phyloP scores from a whole-genome alignment of 78 protist species.

The Chrysochromulina parva region DNA sequence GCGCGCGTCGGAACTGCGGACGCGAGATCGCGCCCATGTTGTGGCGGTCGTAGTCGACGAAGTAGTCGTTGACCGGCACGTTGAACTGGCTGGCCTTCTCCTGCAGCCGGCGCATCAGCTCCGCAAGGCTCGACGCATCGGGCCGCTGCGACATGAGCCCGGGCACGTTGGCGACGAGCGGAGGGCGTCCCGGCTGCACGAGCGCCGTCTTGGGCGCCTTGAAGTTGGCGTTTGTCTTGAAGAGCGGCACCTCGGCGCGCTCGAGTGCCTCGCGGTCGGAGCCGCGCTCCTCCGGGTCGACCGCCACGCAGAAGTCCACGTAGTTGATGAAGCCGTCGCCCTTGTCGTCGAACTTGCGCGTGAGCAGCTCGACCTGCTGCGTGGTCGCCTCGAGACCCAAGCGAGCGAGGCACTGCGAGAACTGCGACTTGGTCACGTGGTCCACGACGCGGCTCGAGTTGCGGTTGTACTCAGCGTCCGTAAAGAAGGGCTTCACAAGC shows the following conservation, averaged over 20 bases:
- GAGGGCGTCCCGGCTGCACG: neutral
- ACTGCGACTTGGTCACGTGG: slow-evolving; percentile 11
- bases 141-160: neutral
- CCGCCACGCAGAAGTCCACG: neutral
- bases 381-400: neutral
- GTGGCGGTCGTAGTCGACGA: neutral
- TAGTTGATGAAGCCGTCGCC: neutral
- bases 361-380: neutral
- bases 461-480: neutral
- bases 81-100: neutral
- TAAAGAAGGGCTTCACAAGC: neutral
- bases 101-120: neutral
- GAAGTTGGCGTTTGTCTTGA: neutral
- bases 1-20: neutral
- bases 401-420: neutral
- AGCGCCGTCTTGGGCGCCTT: neutral
- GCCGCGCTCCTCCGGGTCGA: neutral
- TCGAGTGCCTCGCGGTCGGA: neutral
- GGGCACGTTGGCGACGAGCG: neutral
- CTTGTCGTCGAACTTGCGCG: neutral
- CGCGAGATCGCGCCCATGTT: neutral
- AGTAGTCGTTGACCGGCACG: neutral
- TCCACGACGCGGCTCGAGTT: neutral
- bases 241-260: neutral
- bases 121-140: neutral